These are phyloP conservation scores for Botrytis paeoniae DNA, from an alignment of 2,329 filamentous ascomycete genomes.

Conservation along the genomic window DNA sequence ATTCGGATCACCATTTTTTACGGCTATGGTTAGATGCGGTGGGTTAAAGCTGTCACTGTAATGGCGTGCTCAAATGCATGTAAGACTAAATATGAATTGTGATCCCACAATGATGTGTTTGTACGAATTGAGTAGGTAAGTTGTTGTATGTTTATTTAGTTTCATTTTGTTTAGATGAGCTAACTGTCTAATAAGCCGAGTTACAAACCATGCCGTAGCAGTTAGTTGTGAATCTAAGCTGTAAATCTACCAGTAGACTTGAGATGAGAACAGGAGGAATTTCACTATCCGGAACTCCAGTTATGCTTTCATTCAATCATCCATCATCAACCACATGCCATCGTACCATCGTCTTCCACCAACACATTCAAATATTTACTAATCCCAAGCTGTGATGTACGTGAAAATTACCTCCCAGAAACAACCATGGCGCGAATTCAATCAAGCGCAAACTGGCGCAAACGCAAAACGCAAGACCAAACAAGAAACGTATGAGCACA, in stretches of 20 bases:
- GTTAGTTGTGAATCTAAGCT: not conserved
- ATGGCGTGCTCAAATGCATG: not conserved
- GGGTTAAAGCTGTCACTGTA: not conserved
- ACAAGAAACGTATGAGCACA: not conserved
- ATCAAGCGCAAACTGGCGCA: slow-evolving; percentile 23
- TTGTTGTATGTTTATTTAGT: not conserved
- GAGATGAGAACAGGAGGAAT: not conserved
- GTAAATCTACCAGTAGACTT: not conserved
- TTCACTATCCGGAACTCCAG: slow-evolving; percentile 2
- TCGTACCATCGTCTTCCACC: not conserved
- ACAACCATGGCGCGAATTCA: slow-evolving; percentile 11
- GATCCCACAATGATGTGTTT: not conserved
- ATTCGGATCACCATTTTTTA: not conserved
- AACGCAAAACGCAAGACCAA: slow-evolving; percentile 17
- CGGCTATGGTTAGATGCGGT: not conserved
- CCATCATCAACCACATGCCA: slow-evolving; percentile 1
- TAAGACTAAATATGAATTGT: not conserved
- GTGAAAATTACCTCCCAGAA: not conserved
- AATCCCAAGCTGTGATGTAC: not conserved
- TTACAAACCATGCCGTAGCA: not conserved
- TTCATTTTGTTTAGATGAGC: not conserved
- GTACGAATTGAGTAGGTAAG: not conserved
- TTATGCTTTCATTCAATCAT: slow-evolving; percentile 4
- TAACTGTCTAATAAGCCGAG: not conserved
- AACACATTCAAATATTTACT: not conserved